Evolutionary conservation across 208 protist species (phyloP).

Genomic region (Novymonas esmeraldas): DNA sequence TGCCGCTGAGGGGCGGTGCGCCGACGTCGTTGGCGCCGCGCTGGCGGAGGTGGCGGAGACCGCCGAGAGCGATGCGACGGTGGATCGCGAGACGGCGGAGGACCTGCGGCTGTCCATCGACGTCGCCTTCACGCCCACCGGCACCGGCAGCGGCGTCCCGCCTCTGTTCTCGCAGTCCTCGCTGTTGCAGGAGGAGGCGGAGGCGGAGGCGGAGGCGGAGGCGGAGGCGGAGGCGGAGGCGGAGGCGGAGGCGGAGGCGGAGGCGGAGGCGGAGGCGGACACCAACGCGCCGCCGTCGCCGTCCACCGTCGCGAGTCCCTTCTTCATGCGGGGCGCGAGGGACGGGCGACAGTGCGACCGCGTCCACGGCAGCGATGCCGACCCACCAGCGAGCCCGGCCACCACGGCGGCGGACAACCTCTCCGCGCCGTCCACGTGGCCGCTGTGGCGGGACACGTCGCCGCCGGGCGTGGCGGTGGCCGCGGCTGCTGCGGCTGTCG

Average conservation of each 20-base stretch:
- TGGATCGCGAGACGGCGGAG: slow-evolving; percentile 58
- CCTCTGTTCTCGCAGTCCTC: slow-evolving; percentile 29
- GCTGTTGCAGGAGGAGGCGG: slow-evolving; percentile 24
- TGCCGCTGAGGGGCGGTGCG: too few relatives aligned
- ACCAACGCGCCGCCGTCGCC: neutral
- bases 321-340: too few relatives aligned
- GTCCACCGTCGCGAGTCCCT: too few relatives aligned
- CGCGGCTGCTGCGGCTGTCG: neutral
- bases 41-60: slow-evolving; percentile 8
- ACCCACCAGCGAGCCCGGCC: too few relatives aligned
- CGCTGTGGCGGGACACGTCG: neutral
- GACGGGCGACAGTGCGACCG: neutral
- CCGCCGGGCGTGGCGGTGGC: slow-evolving; percentile 1
- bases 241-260: neutral
- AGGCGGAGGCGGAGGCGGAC: neutral
- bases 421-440: slow-evolving; percentile 9
- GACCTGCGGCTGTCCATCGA: slow-evolving; percentile 77
- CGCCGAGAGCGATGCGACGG: slow-evolving; percentile 29
- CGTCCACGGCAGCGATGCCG: neutral
- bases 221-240: neutral
- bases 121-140: slow-evolving; percentile 52
- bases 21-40: too few relatives aligned
- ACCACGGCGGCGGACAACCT: neutral
- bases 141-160: slow-evolving; percentile 17
- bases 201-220: slow-evolving; percentile 3